phyloP scores from a whole-genome alignment of 1,284 basidiomycete genomes.

The Singerocomus rubriflavus region DNA sequence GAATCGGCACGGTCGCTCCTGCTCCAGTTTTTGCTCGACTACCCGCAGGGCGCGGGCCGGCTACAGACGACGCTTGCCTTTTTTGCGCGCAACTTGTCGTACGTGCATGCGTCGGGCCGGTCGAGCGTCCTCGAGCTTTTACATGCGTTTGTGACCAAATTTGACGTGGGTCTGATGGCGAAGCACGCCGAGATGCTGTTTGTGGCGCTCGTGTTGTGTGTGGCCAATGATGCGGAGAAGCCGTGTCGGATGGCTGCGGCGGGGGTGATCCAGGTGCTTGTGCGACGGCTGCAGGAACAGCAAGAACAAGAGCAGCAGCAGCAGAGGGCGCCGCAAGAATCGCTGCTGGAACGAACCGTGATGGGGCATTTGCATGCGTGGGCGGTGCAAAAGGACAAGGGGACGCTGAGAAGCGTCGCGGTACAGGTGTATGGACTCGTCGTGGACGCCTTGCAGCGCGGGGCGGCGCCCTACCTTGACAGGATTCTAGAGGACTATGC shows the following conservation, averaged over 20 bases:
- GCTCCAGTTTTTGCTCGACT: conserved; percentile 95
- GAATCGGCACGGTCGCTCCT: conserved; percentile 88
- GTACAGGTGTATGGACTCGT: conserved; percentile 82
- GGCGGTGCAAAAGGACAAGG: conserved; percentile 64
- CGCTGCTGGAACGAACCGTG: conserved; percentile 35
- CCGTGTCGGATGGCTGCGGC: conserved; percentile 89
- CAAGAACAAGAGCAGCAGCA: conserved; percentile 46
- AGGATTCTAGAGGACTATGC: conserved; percentile 61
- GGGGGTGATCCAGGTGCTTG: conserved; percentile 75
- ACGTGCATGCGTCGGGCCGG: conserved; percentile 88
- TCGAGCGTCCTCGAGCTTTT: conserved; percentile 92
- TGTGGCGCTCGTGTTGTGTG: conserved; percentile 86
- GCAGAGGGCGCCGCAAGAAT: conserved; percentile 17
- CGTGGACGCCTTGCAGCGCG: conserved; percentile 60
- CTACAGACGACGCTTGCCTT: conserved; percentile 89
- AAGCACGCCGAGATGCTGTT: conserved; percentile 92
- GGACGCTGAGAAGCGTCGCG: conserved; percentile 67
- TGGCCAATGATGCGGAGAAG: conserved; percentile 91
- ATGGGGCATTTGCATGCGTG: conserved; percentile 78
- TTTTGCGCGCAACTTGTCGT: conserved; percentile 91
- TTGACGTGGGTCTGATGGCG: conserved; percentile 70
- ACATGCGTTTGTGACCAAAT: conserved; percentile 81
- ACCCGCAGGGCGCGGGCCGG: conserved; percentile 93
- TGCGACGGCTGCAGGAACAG: conserved; percentile 63
- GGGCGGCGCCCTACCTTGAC: conserved; percentile 47